Percentiles rank a stretch among this genome's conserved stretches.
Evolutionary conservation across 1,284 basidiomycete genomes (phyloP).

Genomic region (Amylostereum chailletii): DNA sequence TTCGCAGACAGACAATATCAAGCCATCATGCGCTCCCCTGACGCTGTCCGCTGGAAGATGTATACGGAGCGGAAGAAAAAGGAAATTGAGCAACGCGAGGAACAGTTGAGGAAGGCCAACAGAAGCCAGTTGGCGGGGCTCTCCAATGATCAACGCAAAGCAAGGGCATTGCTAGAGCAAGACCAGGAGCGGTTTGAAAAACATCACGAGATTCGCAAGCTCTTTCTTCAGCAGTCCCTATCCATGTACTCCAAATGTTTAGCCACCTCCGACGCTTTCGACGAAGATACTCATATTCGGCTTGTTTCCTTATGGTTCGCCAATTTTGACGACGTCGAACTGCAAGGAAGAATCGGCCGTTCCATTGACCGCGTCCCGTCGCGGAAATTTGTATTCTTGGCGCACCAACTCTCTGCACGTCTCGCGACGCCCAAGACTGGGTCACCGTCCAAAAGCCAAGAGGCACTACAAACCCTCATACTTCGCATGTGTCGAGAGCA

Average conservation of each 20-base stretch:
- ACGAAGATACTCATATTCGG: conserved; percentile 73
- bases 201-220: conserved; percentile 47
- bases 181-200: conserved; percentile 55
- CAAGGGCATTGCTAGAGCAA: conserved; percentile 36
- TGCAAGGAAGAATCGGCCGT: conserved; percentile 42
- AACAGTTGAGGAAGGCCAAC: conserved; percentile 28
- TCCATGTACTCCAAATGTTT: conserved; percentile 80
- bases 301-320: conserved; percentile 90
- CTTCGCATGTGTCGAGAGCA: conserved; percentile 81
- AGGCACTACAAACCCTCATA: conserved; percentile 58
- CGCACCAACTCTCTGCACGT: conserved; percentile 88
- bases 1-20: conserved; percentile 88
- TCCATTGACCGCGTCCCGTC: conserved; percentile 69
- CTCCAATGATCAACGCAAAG: conserved; percentile 26
- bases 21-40: conserved; percentile 60
- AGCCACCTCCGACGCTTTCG: conserved; percentile 58
- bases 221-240: conserved; percentile 70
- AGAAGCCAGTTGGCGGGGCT: conserved; percentile 18
- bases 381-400: conserved; percentile 83
- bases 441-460: conserved; percentile 41
- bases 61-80: conserved; percentile 68
- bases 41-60: conserved; percentile 61
- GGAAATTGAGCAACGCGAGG: conserved; percentile 46
- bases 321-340: conserved; percentile 55
- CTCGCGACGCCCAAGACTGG: conserved; percentile 40